These are phyloP conservation scores for Monosporascus sp. DNA, from an alignment of 2,329 filamentous ascomycete genomes.

Conservation along the genomic window DNA sequence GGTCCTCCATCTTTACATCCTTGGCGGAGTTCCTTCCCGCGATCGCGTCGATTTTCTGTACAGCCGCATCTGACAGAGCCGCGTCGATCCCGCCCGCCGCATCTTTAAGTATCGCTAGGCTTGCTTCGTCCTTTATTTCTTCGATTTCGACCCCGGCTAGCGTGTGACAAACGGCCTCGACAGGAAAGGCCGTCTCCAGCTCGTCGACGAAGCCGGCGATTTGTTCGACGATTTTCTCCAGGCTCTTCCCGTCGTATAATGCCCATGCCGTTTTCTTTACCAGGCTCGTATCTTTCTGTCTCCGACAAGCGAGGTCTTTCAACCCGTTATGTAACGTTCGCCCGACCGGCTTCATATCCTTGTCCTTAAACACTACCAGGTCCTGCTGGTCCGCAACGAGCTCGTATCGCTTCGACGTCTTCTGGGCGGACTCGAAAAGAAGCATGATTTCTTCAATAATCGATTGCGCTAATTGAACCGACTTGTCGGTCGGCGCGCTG, in stretches of 20 bases:
- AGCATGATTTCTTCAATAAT: constrained; percentile 19
- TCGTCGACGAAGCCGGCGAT: constrained; percentile 18
- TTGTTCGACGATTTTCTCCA: constrained; percentile 16
- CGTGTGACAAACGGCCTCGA: constrained; percentile 7
- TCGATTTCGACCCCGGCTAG: constrained; percentile 17
- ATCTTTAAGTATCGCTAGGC: constrained; percentile 9
- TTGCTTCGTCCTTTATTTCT: constrained; percentile 15
- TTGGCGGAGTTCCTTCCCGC: constrained; percentile 1
- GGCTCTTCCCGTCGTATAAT: constrained; percentile 16
- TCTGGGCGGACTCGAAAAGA: constrained; percentile 17
- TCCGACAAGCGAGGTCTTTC: neutral
- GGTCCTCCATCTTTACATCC: neutral
- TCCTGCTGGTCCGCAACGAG: constrained; percentile 3
- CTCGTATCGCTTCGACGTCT: constrained; percentile 19
- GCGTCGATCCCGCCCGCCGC: constrained; percentile 4
- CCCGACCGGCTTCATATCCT: constrained; percentile 6
- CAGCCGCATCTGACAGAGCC: neutral
- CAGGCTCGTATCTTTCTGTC: constrained; percentile 12
- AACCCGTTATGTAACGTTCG: constrained; percentile 7
- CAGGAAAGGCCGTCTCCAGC: constrained; percentile 19
- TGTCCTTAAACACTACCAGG: constrained; percentile 1
- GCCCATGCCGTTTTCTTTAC: constrained; percentile 17
- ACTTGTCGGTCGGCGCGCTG: constrained; percentile 5
- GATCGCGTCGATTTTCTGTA: neutral
- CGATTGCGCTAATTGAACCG: constrained; percentile 6